Evolutionary conservation across 2,329 filamentous ascomycete genomes (phyloP).

Genomic region (Aureobasidium sp.): DNA sequence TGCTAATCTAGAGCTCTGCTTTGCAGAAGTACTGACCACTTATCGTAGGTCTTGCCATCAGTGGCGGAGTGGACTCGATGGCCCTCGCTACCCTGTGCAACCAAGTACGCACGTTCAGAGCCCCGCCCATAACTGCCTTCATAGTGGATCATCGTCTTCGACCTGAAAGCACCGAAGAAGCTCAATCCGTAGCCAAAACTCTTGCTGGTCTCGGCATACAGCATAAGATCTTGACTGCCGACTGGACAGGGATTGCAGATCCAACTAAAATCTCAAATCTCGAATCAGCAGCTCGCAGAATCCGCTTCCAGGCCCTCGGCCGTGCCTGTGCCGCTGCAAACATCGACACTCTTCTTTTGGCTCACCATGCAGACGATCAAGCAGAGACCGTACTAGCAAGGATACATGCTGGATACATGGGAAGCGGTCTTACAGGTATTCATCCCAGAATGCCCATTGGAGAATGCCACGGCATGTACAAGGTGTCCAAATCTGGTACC

Average conservation of each 20-base stretch:
- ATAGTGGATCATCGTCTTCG: slow-evolving; percentile 55
- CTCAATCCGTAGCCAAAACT: slow-evolving; percentile 39
- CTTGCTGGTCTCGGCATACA: slow-evolving; percentile 34
- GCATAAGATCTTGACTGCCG: slow-evolving; percentile 24
- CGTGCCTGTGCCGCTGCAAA: slow-evolving; percentile 43
- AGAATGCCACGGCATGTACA: slow-evolving; percentile 69
- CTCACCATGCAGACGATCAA: slow-evolving; percentile 85
- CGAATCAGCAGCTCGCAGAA: slow-evolving; percentile 65
- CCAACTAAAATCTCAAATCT: slow-evolving; percentile 51
- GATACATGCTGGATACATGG: slow-evolving; percentile 56
- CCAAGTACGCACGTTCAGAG: slow-evolving; percentile 18
- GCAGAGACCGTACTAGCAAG: slow-evolving; percentile 84
- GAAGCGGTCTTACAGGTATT: slow-evolving; percentile 67
- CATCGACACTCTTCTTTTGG: slow-evolving; percentile 60
- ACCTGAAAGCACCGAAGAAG: slow-evolving; percentile 46
- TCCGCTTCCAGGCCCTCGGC: slow-evolving; percentile 67
- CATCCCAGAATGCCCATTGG: slow-evolving; percentile 61
- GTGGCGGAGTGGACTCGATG: slow-evolving; percentile 97
- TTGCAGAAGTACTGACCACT: not conserved
- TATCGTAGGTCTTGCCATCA: slow-evolving; percentile 60
- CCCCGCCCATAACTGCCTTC: slow-evolving; percentile 40
- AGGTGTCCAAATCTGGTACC: slow-evolving; percentile 44
- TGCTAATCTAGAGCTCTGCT: not conserved
- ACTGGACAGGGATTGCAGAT: slow-evolving; percentile 28
- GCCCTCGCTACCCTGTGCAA: slow-evolving; percentile 71